Base-by-base conservation (phyloP, 225 moss, liverwort and hornwort species). In the Polytrichum formosum region DNA sequence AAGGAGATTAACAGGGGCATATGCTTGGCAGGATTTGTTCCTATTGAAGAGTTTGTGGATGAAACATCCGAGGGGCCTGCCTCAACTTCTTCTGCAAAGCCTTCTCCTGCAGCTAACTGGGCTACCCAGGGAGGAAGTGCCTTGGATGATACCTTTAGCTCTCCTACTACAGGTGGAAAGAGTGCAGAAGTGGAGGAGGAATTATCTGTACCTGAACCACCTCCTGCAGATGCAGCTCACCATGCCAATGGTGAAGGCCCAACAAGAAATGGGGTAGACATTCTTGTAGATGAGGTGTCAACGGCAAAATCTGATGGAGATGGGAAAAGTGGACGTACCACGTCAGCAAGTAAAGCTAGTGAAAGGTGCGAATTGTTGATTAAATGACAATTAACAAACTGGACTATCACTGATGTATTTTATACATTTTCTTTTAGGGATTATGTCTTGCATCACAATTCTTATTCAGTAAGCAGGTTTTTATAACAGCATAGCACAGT, bases 1-100 rank as follows among this genome's bases (percentile, higher is more conserved):
- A 26, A 19, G 9, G 35, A 35, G 35, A 35, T 35, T 35, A 35
- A 35, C 35, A 35, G 9, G 35, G 9, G 2, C 9, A 35, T 13
- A 6, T 73, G 18, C 5, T 56, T 62, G 27, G 68, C 89, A 95
- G 95, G 93, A 60, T 96, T 93, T 74, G 78, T 87, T 69, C 73
- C 85, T 67, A 70, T 91, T 54, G 87, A 88, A 77, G 88, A 90
- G 68, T 78, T 85, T 74, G 80, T 83, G 75, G 91, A 89, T 75
- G 84, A 91, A 72, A 75, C 73, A 54, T 75, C 61, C 5, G 84
- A 58, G 54, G 81, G 29, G 18, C 72, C 67, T 22, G 16, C 75
- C n/a, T 10, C 75, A 70, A 30, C 75, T 26, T 73, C 85, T 27
- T 53, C 74, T 54, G 79, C 79, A 28, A 74, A 82, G 53, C 79